These are phyloP conservation scores for Digitaria exilis DNA, from an alignment of 202 grass and related monocot genomes.

Conservation along the genomic window DNA sequence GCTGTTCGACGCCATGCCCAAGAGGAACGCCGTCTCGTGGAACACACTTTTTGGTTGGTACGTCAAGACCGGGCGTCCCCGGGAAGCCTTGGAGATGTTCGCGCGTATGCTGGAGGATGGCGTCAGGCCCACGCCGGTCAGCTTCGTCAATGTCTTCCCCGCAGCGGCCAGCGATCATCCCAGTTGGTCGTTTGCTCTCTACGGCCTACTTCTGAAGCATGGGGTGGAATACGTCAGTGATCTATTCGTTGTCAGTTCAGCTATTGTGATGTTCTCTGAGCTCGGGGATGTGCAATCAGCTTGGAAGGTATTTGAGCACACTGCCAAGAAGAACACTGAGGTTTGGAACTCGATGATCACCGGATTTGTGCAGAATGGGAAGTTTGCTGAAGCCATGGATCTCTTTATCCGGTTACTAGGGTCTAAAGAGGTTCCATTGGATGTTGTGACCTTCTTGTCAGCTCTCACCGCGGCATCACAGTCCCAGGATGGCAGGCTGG, in stretches of 20 bases:
- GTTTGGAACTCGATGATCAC: constrained; percentile 98
- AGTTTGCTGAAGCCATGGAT: constrained; percentile 59
- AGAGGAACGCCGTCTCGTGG: constrained; percentile 77
- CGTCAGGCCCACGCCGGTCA: constrained; percentile 66
- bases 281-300: constrained; percentile 54
- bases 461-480: constrained; percentile 75
- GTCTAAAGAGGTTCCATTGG: constrained; percentile 43
- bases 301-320: constrained; percentile 57
- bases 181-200: constrained; percentile 49
- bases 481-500: constrained; percentile 67
- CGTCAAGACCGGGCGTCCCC: constrained; percentile 52
- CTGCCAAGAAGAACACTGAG: constrained; percentile 70
- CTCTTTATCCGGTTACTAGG: constrained; percentile 66
- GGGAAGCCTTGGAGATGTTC: constrained; percentile 61
- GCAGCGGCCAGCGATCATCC: neutral
- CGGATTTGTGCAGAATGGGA: constrained; percentile 73
- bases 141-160: constrained; percentile 71
- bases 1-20: constrained; percentile 78
- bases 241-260: constrained; percentile 81
- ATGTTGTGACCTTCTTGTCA: constrained; percentile 80
- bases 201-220: constrained; percentile 74
- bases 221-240: constrained; percentile 62
- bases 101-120: constrained; percentile 60
- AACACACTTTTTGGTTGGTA: constrained; percentile 86
- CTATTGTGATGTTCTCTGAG: constrained; percentile 68